Evolutionary conservation across 169 alveolate genomes (phyloP), one percentile per base, ranked within the genome.

Genomic region (Plasmodium cynomolgi): DNA sequence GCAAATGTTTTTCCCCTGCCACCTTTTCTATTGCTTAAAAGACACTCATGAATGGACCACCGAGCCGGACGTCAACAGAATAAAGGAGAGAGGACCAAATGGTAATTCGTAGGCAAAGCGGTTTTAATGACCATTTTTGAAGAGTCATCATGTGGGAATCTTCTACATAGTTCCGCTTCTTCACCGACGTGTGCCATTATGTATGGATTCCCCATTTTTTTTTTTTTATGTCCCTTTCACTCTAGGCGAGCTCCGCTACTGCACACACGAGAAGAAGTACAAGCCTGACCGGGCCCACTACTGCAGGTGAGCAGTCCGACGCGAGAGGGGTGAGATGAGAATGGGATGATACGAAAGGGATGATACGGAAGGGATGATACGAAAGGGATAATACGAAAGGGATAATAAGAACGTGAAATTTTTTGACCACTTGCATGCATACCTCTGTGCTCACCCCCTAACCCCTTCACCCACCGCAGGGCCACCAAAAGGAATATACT

Each of bases 261-360:
- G 96, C 62, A 8, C 31, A 39, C 83, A 94, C 77, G 95, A 86
- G 95, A 84, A 84, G 26, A 81, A 90, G 39, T 74, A 93, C 91
- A 98, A 97, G 95, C 99, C 99, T 54, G 98, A 97, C 80, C 86
- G 99, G 86, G 84, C 98, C 31, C 98, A 97, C 91, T 98, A 97
- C 93, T 98, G 99, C 93, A 92, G 97, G 50, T 90, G 34, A 73
- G 56, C 56, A 33, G 54, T 41, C 37, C 29, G 34, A 15, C 20
- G 9, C 41, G 26, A 80, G 20, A 4, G 4, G 41, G 7, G 20
- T 39, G n/a, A n/a, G n/a, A n/a, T n/a, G n/a, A n/a, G n/a, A n/a
- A n/a, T n/a, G n/a, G n/a, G n/a, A n/a, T n/a, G 1, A 81, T 2
- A 81, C 33, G 17, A 17, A 41, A 5, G 58, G 29, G 58, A 79